A percentile compares a stretch with the other conserved stretches of the same genome.
These are phyloP conservation scores for Syncephalastrum racemosum DNA, from an alignment of 371 early-diverging fungal species.

Conservation along the genomic window DNA sequence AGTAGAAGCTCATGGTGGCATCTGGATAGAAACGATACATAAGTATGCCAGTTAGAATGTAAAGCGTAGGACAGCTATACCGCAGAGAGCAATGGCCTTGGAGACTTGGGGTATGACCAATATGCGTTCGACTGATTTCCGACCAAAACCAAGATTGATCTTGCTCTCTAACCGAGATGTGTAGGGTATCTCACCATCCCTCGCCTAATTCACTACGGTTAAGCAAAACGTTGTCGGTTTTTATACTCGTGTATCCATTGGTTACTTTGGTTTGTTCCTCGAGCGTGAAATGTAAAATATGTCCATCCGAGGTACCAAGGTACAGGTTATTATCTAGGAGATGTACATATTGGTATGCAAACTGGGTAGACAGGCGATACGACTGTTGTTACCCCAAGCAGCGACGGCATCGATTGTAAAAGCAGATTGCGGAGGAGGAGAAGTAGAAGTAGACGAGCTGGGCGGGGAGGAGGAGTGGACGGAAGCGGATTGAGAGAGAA, in stretches of 20 bases:
- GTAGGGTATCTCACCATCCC: constrained; percentile 30
- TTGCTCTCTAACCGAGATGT: constrained; percentile 49
- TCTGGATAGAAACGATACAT: constrained; percentile 29
- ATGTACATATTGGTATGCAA: constrained; percentile 1
- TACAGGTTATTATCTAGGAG: constrained; percentile 65
- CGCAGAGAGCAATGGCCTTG: constrained; percentile 71
- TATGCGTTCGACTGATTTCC: constrained; percentile 66
- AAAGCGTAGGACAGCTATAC: constrained; percentile 39
- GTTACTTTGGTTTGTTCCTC: constrained; percentile 34
- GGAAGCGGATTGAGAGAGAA: constrained; percentile 17
- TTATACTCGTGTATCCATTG: background rate
- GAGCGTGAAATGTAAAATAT: constrained; percentile 62
- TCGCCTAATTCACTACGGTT: background rate
- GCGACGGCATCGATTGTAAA: constrained; percentile 51
- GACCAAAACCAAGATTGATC: constrained; percentile 59
- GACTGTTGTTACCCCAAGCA: constrained; percentile 51
- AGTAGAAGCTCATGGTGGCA: constrained; percentile 64
- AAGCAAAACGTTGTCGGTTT: background rate
- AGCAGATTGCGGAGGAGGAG: background rate
- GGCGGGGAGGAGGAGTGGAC: constrained; percentile 11
- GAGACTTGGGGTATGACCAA: constrained; percentile 69
- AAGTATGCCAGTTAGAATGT: background rate
- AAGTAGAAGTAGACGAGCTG: background rate
- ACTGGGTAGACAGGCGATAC: background rate
- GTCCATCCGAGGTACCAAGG: constrained; percentile 76